Conservation (phyloP, 352 stramenopile species). For the Globisporangium alternatum region DNA sequence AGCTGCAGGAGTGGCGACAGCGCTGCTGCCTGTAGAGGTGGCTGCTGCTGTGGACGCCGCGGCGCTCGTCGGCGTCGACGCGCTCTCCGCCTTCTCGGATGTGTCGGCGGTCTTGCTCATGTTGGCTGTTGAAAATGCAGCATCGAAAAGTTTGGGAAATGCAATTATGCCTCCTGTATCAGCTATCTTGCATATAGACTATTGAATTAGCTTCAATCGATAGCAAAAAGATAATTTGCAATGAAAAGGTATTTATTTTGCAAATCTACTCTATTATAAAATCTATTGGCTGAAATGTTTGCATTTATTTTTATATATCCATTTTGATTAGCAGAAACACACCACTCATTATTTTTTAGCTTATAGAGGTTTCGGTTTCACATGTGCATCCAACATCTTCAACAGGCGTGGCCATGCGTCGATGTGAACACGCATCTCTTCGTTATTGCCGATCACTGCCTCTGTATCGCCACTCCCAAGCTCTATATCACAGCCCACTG, state of each 20-base stretch:
- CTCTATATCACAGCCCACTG: too few relatives aligned
- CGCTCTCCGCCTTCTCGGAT: constrained; percentile 8
- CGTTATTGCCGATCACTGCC: background rate
- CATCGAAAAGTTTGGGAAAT: too few relatives aligned
- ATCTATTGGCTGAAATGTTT: background rate
- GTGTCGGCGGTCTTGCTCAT: constrained; percentile 32
- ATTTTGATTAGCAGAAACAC: background rate
- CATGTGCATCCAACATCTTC: background rate
- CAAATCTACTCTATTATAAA: too few relatives aligned
- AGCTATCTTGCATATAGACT: background rate
- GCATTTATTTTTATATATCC: background rate
- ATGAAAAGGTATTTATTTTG: too few relatives aligned
- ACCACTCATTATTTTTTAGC: background rate
- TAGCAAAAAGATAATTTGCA: too few relatives aligned
- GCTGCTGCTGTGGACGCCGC: background rate
- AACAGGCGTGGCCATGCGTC: background rate
- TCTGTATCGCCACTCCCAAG: background rate
- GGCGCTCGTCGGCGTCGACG: constrained; percentile 4
- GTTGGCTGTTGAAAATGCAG: constrained; percentile 3
- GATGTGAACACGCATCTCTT: background rate
- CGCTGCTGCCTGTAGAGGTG: background rate
- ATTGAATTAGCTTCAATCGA: background rate
- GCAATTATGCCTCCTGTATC: background rate
- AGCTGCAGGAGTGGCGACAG: constrained; percentile 11
- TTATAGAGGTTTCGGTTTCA: constrained; percentile 1